These are phyloP conservation scores for Yamadazyma phyllophila DNA, from an alignment of 805 yeast genomes.

Conservation along the genomic window DNA sequence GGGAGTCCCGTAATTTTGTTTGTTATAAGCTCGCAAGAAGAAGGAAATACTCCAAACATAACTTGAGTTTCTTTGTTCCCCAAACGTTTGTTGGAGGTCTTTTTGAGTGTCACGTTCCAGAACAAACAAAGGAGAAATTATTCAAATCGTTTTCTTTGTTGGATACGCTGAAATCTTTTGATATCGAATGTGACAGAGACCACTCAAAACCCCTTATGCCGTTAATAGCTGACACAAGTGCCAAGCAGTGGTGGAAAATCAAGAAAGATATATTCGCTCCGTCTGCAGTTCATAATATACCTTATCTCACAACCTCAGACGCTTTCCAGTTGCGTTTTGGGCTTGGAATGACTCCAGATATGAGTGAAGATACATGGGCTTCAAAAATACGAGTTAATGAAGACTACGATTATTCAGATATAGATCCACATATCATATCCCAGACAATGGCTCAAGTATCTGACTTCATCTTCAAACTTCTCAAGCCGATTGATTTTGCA, in stretches of 20 bases:
- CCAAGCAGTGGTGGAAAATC: slow-evolving; percentile 44
- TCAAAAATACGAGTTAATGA: slow-evolving; percentile 49
- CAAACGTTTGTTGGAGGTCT: slow-evolving; percentile 63
- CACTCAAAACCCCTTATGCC: slow-evolving; percentile 51
- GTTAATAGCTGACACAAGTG: slow-evolving; percentile 54
- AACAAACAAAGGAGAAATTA: slow-evolving; percentile 21
- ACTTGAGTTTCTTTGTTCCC: slow-evolving; percentile 50
- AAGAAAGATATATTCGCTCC: slow-evolving; percentile 19
- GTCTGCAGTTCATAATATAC: slow-evolving; percentile 47
- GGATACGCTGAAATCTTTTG: slow-evolving; percentile 16
- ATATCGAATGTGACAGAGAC: slow-evolving; percentile 32
- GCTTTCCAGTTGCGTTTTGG: slow-evolving; percentile 35
- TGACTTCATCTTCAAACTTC: slow-evolving; percentile 19
- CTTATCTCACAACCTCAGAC: slow-evolving; percentile 55
- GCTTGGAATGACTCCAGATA: slow-evolving; percentile 27
- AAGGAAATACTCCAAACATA: slow-evolving; percentile 47
- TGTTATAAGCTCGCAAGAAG: slow-evolving; percentile 61
- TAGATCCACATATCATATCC: slow-evolving; percentile 36
- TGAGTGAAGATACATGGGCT: slow-evolving; percentile 43
- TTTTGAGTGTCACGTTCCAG: slow-evolving; percentile 47
- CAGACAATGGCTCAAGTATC: slow-evolving; percentile 24
- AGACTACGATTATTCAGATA: slow-evolving; percentile 38
- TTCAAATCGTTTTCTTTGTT: slow-evolving; percentile 15
- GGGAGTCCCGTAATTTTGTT: slow-evolving; percentile 27
- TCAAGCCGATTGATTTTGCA: slow-evolving; percentile 22